phyloP scores from a whole-genome alignment of 768 basidiomycete genomes.

The Auricularia sp. region DNA sequence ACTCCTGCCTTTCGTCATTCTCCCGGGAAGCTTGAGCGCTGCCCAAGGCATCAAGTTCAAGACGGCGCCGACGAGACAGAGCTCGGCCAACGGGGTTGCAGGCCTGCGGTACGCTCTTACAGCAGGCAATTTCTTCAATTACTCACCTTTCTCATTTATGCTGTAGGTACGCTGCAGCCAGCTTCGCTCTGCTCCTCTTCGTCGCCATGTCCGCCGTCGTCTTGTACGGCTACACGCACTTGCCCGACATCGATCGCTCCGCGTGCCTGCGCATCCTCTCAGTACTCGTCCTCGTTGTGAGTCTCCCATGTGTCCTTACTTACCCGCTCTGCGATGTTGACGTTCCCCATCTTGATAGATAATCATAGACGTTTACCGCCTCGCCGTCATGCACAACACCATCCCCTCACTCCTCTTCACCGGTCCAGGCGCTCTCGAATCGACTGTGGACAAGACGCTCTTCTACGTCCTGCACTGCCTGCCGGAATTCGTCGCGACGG shows the following conservation, averaged over 20 bases:
- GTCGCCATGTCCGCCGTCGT: background rate
- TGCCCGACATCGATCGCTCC: background rate
- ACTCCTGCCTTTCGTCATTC: background rate
- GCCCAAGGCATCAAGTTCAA: background rate
- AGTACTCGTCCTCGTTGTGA: background rate
- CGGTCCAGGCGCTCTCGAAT: background rate
- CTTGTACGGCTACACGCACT: background rate
- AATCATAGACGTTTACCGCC: background rate
- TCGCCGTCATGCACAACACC: background rate
- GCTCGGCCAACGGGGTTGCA: background rate
- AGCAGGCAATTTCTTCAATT: background rate
- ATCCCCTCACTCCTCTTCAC: background rate
- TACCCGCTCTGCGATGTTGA: background rate
- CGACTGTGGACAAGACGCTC: background rate
- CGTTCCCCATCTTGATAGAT: background rate
- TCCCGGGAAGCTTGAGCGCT: background rate
- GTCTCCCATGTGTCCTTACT: background rate
- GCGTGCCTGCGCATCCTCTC: background rate
- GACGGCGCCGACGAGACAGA: background rate
- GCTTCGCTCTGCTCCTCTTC: background rate
- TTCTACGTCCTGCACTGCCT: background rate
- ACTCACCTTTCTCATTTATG: background rate
- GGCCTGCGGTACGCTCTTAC: background rate
- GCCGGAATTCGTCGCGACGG: background rate
- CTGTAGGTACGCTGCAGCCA: background rate